phyloP scores from a whole-genome alignment of 148 eudicot genomes.

The Rhododendron vialii region DNA sequence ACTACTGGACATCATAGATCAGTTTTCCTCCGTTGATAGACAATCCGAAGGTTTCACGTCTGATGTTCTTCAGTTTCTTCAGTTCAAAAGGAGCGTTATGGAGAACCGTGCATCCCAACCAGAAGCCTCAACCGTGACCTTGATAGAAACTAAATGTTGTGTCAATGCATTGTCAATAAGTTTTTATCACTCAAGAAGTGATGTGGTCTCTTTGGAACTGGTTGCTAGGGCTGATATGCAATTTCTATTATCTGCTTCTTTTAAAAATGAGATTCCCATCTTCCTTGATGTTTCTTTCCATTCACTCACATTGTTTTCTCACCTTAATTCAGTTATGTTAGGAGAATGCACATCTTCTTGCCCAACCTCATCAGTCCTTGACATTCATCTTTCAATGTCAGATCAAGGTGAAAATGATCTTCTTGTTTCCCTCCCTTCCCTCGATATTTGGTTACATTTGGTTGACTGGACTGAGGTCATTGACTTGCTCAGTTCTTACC shows the following conservation, averaged over 20 bases:
- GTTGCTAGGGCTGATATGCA: constrained; percentile 55
- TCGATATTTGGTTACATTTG: constrained; percentile 69
- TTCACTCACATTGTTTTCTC: constrained; percentile 48
- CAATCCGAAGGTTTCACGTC: constrained; percentile 46
- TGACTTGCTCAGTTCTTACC: constrained; percentile 36
- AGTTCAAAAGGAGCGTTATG: constrained; percentile 34
- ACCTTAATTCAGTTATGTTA: constrained; percentile 37
- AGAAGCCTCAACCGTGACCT: constrained; percentile 21
- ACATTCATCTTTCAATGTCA: constrained; percentile 33
- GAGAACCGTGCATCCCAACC: constrained; percentile 23
- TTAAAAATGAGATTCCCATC: constrained; percentile 37
- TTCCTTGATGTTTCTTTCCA: constrained; percentile 42
- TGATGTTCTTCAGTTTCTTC: constrained; percentile 57
- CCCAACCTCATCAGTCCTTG: constrained; percentile 48
- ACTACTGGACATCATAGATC: constrained; percentile 47
- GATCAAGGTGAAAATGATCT: constrained; percentile 34
- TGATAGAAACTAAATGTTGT: constrained; percentile 41
- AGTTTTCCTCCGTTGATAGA: constrained; percentile 49
- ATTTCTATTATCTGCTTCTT: constrained; percentile 47
- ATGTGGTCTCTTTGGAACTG: constrained; percentile 26
- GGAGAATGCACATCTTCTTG: constrained; percentile 43
- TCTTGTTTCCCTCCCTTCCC: constrained; percentile 50
- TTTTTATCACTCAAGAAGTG: constrained; percentile 28
- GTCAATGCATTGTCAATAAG: constrained; percentile 41
- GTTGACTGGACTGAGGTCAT: constrained; percentile 62